A percentile compares a stretch with the other conserved stretches of the same genome.
Conservation (phyloP, 805 yeast genomes). For the Candida germanica region DNA sequence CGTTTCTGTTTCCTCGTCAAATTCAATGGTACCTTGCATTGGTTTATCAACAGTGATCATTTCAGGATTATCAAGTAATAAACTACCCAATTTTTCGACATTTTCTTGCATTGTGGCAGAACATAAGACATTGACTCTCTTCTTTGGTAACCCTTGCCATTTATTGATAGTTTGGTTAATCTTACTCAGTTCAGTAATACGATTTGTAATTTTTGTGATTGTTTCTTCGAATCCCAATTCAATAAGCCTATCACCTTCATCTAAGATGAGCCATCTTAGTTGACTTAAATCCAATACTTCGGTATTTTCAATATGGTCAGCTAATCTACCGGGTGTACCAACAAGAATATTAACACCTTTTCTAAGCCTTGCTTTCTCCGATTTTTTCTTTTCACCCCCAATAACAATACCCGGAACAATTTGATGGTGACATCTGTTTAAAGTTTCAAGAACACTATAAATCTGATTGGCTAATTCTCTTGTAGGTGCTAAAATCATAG, state of each 20-base stretch:
- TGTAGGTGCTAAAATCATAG: conserved; percentile 87
- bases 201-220: conserved; percentile 66
- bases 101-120: conserved; percentile 89
- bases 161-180: conserved; percentile 32
- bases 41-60: conserved; percentile 48
- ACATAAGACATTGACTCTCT: conserved; percentile 78
- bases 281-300: conserved; percentile 66
- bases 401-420: conserved; percentile 94
- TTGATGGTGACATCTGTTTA: conserved; percentile 75
- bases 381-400: conserved; percentile 97
- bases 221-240: conserved; percentile 97
- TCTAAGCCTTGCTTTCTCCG: conserved; percentile 92
- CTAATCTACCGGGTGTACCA: conserved; percentile 95
- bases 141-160: conserved; percentile 61
- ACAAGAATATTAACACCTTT: conserved; percentile 96
- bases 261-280: conserved; percentile 83
- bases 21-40: conserved; percentile 24
- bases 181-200: conserved; percentile 47
- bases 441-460: conserved; percentile 69
- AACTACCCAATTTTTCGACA: conserved; percentile 77
- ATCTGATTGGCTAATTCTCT: conserved; percentile 93
- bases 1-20: conserved; percentile 21
- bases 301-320: conserved; percentile 93
- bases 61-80: conserved; percentile 71
- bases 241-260: conserved; percentile 95